These are phyloP conservation scores for Calonectria fujianensis DNA, from an alignment of 2,329 filamentous ascomycete genomes.

Conservation along the genomic window DNA sequence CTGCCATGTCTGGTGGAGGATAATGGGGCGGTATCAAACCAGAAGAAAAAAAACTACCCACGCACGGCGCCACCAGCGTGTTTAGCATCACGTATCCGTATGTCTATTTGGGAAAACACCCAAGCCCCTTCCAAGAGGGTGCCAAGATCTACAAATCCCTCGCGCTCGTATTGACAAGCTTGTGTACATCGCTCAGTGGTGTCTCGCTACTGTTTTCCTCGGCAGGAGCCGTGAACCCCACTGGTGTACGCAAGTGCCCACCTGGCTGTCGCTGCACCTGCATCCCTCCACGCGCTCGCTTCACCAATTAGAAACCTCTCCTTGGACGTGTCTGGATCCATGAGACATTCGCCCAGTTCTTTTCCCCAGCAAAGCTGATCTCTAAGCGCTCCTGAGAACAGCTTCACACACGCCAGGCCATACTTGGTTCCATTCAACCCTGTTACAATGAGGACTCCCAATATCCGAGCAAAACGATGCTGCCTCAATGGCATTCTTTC, in stretches of 20 bases:
- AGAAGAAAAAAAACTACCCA: too few species aligned
- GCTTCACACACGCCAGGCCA: background rate
- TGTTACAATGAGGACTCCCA: background rate
- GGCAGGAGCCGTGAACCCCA: slow-evolving; percentile 23
- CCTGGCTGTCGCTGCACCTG: background rate
- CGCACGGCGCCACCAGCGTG: background rate
- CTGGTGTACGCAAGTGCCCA: slow-evolving; percentile 11
- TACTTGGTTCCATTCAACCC: background rate
- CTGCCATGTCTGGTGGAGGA: too few species aligned
- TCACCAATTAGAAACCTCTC: background rate
- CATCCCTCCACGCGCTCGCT: background rate
- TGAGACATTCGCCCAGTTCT: background rate
- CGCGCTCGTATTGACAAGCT: background rate
- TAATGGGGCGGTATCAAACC: background rate
- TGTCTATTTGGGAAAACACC: background rate
- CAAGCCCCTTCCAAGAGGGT: background rate
- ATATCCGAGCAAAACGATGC: background rate
- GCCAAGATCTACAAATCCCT: background rate
- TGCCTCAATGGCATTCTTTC: background rate
- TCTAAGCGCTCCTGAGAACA: background rate
- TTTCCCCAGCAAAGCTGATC: background rate
- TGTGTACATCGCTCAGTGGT: background rate
- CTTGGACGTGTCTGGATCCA: slow-evolving; percentile 1
- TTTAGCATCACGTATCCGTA: background rate
- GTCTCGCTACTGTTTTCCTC: slow-evolving; percentile 1